Evolutionary conservation across 495 filamentous ascomycete species (phyloP).

Genomic region (Talaromyces ruber): DNA sequence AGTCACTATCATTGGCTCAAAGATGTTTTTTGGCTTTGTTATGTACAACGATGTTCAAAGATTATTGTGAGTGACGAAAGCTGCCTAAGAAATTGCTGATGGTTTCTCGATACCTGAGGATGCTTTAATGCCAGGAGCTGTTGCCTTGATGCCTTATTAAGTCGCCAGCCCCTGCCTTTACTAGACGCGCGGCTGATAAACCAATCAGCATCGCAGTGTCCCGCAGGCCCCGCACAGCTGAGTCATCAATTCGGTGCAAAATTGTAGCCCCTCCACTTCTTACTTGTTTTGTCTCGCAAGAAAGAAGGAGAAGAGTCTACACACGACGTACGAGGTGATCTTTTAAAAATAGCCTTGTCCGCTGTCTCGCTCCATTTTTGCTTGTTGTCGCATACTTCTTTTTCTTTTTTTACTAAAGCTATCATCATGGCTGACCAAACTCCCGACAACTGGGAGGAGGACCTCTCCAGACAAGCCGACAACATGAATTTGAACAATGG

Average conservation of each 20-base stretch:
- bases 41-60: background rate
- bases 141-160: background rate
- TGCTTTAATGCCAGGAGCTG: background rate
- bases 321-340: conserved; percentile 1
- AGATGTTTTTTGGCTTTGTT: background rate
- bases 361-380: conserved; percentile 6
- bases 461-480: conserved; percentile 79
- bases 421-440: conserved; percentile 61
- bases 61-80: background rate
- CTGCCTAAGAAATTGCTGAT: background rate
- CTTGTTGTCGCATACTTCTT: conserved; percentile 11
- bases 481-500: conserved; percentile 73
- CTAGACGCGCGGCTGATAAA: background rate
- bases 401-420: conserved; percentile 16
- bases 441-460: conserved; percentile 94
- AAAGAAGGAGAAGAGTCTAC: background rate
- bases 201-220: background rate
- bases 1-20: background rate
- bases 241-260: conserved; percentile 29
- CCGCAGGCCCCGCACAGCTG: conserved; percentile 18
- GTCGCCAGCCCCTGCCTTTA: background rate
- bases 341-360: conserved; percentile 3
- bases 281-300: background rate
- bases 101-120: background rate
- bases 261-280: conserved; percentile 19